Conservation (phyloP, 805 yeast species). For the Kuraishia cidri region DNA sequence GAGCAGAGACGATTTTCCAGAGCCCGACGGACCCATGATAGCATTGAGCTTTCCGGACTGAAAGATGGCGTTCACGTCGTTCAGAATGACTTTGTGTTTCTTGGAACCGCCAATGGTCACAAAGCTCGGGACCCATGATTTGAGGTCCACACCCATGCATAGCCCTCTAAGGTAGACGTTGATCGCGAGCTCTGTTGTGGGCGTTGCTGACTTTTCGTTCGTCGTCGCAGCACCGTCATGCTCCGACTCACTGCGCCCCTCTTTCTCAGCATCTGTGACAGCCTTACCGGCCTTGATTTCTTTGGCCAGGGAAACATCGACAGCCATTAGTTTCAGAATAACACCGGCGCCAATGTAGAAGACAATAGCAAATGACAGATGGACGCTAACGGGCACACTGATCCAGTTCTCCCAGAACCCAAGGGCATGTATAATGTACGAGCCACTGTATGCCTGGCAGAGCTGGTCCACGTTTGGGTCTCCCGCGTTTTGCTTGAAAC, state of each 20-base stretch:
- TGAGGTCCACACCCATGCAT: background rate
- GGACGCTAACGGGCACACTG: constrained; percentile 51
- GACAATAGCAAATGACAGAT: constrained; percentile 50
- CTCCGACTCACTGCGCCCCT: constrained; percentile 9
- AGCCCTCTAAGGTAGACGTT: background rate
- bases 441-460: constrained; percentile 46
- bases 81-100: constrained; percentile 25
- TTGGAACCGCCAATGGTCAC: background rate
- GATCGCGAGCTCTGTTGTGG: background rate
- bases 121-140: background rate
- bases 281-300: constrained; percentile 11
- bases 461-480: constrained; percentile 16
- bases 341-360: constrained; percentile 39
- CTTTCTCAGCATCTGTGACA: constrained; percentile 1
- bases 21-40: constrained; percentile 77
- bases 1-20: constrained; percentile 65
- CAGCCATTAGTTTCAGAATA: constrained; percentile 36
- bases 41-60: constrained; percentile 53
- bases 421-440: constrained; percentile 38
- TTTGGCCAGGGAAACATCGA: constrained; percentile 42
- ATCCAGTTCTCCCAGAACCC: constrained; percentile 64
- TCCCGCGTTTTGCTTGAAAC: constrained; percentile 27
- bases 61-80: constrained; percentile 41
- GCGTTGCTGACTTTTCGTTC: background rate
- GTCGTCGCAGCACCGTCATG: background rate